Percentiles rank a stretch among this genome's conserved stretches.
Conservation (phyloP, 148 eudicot genomes). For the Camellia granthamiana region DNA sequence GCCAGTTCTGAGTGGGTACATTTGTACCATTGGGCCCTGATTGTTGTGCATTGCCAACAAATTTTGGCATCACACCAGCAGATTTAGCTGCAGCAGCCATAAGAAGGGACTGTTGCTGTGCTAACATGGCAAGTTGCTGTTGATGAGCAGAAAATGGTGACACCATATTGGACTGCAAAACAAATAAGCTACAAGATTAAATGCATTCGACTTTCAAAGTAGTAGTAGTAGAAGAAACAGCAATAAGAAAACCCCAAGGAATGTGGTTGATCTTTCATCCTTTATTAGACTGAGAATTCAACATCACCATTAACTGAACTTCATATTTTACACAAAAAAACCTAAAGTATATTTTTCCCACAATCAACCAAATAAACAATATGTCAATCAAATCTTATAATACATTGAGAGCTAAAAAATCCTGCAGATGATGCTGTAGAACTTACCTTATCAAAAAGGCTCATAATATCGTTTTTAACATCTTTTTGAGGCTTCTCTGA, state of each 20-base stretch:
- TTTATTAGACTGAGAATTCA: not conserved
- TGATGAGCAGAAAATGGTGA: constrained; percentile 86
- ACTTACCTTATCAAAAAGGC: constrained; percentile 93
- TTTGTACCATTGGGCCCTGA: constrained; percentile 52
- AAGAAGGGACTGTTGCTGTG: constrained; percentile 87
- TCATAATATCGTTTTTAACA: constrained; percentile 88
- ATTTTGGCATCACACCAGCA: constrained; percentile 51
- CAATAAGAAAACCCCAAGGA: not conserved
- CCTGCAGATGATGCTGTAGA: not conserved
- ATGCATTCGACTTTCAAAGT: not conserved
- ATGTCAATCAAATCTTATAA: not conserved
- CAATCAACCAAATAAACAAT: not conserved
- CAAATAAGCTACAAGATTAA: not conserved
- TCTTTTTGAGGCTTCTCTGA: constrained; percentile 65
- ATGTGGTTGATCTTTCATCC: not conserved
- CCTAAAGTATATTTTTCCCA: not conserved
- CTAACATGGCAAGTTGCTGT: constrained; percentile 87
- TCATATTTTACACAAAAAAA: not conserved
- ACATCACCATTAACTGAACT: not conserved
- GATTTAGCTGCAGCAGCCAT: constrained; percentile 91
- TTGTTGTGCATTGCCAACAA: constrained; percentile 43
- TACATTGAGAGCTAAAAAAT: not conserved
- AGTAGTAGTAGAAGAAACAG: not conserved
- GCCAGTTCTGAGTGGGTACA: constrained; percentile 66
- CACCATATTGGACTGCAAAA: constrained; percentile 75